Conservation (phyloP, 345 rosid species). For the Hypericum perforatum region DNA sequence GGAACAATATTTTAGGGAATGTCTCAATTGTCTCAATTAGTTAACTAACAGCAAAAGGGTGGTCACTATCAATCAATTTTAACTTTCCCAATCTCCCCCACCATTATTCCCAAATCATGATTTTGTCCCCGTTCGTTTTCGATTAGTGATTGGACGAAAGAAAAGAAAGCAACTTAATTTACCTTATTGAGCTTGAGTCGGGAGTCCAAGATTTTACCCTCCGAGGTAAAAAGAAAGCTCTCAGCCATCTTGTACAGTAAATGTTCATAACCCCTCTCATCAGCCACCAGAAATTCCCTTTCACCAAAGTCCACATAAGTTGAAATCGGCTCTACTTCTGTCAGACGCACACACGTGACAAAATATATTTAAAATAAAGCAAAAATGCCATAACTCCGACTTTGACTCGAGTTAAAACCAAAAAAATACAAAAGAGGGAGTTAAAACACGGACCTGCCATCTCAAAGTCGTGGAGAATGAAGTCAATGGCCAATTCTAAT, state of each 20-base stretch:
- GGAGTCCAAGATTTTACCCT: conserved; percentile 63
- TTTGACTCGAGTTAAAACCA: too few species aligned
- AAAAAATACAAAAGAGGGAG: too few species aligned
- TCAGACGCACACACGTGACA: not conserved
- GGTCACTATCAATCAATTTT: conserved; percentile 34
- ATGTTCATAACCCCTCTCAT: conserved; percentile 79
- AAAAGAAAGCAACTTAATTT: conserved; percentile 8
- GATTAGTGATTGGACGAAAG: conserved; percentile 21
- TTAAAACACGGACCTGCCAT: conserved; percentile 90
- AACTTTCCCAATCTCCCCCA: not conserved
- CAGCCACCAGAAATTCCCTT: conserved; percentile 82
- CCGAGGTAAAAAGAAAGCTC: conserved; percentile 58
- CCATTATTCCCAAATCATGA: conserved; percentile 1
- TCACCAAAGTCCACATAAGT: conserved; percentile 87
- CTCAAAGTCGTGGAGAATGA: conserved; percentile 96
- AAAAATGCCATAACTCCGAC: too few species aligned
- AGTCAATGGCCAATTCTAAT: conserved; percentile 96
- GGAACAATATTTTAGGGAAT: not conserved
- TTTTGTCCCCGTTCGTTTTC: conserved; percentile 16
- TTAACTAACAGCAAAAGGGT: too few species aligned
- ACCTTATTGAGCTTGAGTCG: conserved; percentile 93
- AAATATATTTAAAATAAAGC: not conserved
- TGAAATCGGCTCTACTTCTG: conserved; percentile 97
- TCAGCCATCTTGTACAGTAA: conserved; percentile 72
- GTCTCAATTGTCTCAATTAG: too few species aligned